Evolutionary conservation across 2,329 filamentous ascomycete species (phyloP).

Genomic region (Hymenoscyphus infarciens): DNA sequence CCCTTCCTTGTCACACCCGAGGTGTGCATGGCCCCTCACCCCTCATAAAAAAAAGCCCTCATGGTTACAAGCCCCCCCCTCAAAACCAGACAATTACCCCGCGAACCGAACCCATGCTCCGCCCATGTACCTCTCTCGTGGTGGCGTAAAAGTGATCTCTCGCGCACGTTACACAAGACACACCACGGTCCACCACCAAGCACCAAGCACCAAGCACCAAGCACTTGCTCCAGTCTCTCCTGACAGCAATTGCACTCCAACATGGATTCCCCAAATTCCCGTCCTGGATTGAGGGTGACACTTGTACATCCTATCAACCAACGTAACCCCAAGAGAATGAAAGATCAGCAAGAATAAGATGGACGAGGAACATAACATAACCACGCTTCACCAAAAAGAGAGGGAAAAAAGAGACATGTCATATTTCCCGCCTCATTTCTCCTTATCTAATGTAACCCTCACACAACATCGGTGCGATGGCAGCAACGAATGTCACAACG

Average conservation of each 20-base stretch:
- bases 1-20: not conserved
- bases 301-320: not conserved
- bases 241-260: not conserved
- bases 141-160: not conserved
- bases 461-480: not conserved
- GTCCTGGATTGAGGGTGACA: not conserved
- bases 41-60: not conserved
- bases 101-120: not conserved
- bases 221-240: not conserved
- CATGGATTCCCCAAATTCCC: not conserved
- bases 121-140: not conserved
- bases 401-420: not conserved
- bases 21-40: not conserved
- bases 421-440: constrained; percentile 4
- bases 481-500: not conserved
- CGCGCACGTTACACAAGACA: not conserved
- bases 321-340: not conserved
- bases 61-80: not conserved
- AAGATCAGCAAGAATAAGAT: not conserved
- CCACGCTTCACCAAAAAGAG: not conserved
- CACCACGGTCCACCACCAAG: not conserved
- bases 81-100: not conserved
- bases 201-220: too few relatives aligned
- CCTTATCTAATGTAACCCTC: constrained; percentile 1
- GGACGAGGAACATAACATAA: not conserved